Evolutionary conservation across 768 basidiomycete species (phyloP), one percentile per base, ranked within the genome.

Genomic region (Mycena kentingensis): DNA sequence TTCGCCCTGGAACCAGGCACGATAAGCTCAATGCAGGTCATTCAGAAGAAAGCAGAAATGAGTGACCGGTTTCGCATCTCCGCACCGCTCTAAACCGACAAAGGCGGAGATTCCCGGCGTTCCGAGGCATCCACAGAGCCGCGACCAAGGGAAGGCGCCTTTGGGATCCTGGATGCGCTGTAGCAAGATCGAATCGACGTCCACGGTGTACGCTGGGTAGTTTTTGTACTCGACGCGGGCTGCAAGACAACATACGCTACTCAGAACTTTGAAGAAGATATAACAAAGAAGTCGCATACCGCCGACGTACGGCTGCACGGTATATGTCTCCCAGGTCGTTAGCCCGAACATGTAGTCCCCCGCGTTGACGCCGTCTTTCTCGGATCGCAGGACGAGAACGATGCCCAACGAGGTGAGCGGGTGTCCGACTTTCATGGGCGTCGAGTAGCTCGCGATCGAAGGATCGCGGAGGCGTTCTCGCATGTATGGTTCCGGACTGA

Each of bases 321-420:
- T 57, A 28, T 60, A 64, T 8, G 54, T 47, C 13, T 58, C 63
- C 57, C 61, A 62, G 58, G 44, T 43, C 50, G 63, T 28, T 31
- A 63, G 54, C 5, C 67, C 67, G 46, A 65, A 69, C 51, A 74
- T 60, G 37, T 69, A 63, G 34, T 65, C 61, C 2, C 73, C 73
- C 2, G 52, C 55, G 31, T 65, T 61, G 54, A 63, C 60, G 4
- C 57, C 49, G 8, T 61, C 46, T 26, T 64, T 60, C 44, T 71
- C 69, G 3, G 67, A 69, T 13, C 70, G 65, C 16, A 74, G 44
- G 31, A 74, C 69, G 26, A 62, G 36, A 15, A 63, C 67, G 31
- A 75, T 54, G 6, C 60, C 67, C 49, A 55, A 60, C 21, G 55
- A 54, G 4, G 19, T n/a, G n/a, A 57, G 19, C 54, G 61, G 56